Conservation (phyloP, 371 early-diverging fungal species). For the Mucor mucedo region DNA sequence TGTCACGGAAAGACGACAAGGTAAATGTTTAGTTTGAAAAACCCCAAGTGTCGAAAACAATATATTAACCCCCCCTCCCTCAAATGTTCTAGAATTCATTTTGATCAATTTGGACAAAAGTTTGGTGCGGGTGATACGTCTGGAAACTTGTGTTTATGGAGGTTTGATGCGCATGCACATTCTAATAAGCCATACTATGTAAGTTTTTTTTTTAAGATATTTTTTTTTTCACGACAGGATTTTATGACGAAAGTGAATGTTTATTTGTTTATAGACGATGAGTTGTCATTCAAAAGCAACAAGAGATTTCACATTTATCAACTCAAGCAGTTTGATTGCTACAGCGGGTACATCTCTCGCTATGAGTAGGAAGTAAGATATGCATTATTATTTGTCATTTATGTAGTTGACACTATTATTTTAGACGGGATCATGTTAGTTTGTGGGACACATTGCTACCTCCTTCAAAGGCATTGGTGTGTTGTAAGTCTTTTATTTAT, state of each 20-base stretch:
- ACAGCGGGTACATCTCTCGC: conserved; percentile 73
- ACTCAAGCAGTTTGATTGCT: conserved; percentile 74
- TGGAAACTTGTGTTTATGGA: conserved; percentile 74
- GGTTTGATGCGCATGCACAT: conserved; percentile 72
- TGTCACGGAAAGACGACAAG: conserved; percentile 54
- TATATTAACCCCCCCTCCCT: background rate
- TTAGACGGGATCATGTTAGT: conserved; percentile 63
- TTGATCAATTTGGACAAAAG: conserved; percentile 76
- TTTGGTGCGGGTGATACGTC: conserved; percentile 78
- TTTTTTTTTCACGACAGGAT: background rate
- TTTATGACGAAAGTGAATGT: background rate
- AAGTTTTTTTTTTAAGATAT: conserved; percentile 3
- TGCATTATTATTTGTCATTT: conserved; percentile 1
- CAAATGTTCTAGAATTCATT: conserved; percentile 49
- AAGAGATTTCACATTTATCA: conserved; percentile 75
- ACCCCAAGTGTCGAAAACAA: too few species aligned
- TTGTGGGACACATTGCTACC: conserved; percentile 84
- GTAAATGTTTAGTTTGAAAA: conserved; percentile 24
- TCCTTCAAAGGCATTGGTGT: conserved; percentile 60
- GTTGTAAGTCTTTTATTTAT: conserved; percentile 45
- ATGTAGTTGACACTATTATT: background rate
- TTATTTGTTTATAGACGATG: conserved; percentile 37
- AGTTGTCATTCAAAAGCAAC: conserved; percentile 69
- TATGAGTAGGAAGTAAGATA: conserved; percentile 57
- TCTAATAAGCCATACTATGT: conserved; percentile 66